Evolutionary conservation across 257 asterid genomes (phyloP), one percentile per base, ranked within the genome.

Genomic region (Forsythia viridissima): DNA sequence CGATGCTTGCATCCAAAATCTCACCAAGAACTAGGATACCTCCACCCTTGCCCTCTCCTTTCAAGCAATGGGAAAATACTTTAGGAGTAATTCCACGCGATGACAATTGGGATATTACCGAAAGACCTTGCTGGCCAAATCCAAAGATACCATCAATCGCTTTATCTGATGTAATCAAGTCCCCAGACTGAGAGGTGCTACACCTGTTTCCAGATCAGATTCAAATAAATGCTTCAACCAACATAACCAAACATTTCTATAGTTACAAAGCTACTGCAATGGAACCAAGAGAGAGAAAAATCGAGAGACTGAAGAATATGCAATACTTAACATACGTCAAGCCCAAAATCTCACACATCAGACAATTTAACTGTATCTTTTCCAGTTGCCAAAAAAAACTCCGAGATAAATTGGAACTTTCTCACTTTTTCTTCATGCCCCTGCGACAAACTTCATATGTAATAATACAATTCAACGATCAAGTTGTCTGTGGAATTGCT

Each of bases 21-120:
- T 91, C 93, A 84, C 98, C 98, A 87, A 93, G 96, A 90, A 93
- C 98, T 68, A 93, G 94, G 85, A 90, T 83, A 79, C 97, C 98
- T 51, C 97, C 98, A 82, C 98, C 98, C 81, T 77, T 82, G 70
- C 86, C 97, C 70, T 89, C 97, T 82, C 98, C 98, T 85, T 84
- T 93, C 90, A 93, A 88, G 90, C 98, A 92, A 76, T 93, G 97
- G 72, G 98, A 92, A 82, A 93, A 93, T 76, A 90, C 86, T 85
- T 86, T 90, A 39, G 98, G 97, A 65, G 96, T 89, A 82, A 93
- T 90, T 75, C 97, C 90, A 43, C 80, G 92, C 24, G 92, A 89
- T 59, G 98, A 87, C 75, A 92, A 81, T 83, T 93, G 98, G 69
- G 98, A 88, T 80, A 89, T 87, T 30, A 93, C 98, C 1, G 96